These are phyloP conservation scores for Trichoderma sp. DNA, from an alignment of 2,329 filamentous ascomycete genomes.

Conservation along the genomic window DNA sequence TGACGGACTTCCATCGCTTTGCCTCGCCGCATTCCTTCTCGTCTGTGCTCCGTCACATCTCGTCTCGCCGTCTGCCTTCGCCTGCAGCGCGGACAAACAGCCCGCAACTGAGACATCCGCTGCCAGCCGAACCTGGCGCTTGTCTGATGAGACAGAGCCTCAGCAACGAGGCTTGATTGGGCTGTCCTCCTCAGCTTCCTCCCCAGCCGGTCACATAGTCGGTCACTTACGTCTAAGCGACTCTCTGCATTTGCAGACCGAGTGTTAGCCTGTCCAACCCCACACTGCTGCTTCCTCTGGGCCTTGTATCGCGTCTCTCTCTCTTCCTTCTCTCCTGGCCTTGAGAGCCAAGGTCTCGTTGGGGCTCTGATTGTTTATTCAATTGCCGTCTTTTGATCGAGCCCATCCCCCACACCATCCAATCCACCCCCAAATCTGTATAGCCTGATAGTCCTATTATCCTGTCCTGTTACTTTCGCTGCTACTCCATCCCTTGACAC, in stretches of 20 bases:
- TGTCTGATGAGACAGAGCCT: conserved; percentile 1
- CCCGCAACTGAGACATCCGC: background rate
- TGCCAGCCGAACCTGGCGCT: conserved; percentile 3
- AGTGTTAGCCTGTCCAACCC: conserved; percentile 2
- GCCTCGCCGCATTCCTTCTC: conserved; percentile 2
- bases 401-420: conserved; percentile 13
- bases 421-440: conserved; percentile 10
- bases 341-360: background rate
- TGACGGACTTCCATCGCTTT: conserved; percentile 12
- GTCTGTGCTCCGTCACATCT: conserved; percentile 19
- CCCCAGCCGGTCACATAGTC: background rate
- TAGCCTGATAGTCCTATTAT: conserved; percentile 1
- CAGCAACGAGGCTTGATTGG: conserved; percentile 8
- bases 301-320: conserved; percentile 6
- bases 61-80: background rate
- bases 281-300: conserved; percentile 13
- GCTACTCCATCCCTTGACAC: conserved; percentile 16
- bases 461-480: background rate
- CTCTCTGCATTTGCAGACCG: conserved; percentile 8
- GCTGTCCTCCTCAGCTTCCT: background rate
- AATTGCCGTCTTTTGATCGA: conserved; percentile 3
- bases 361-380: conserved; percentile 13
- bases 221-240: background rate
- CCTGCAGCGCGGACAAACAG: conserved; percentile 1
- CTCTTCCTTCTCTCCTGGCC: background rate